These are phyloP conservation scores for Hordeum marinum DNA, from an alignment of 176 grass and related monocot genomes.

Conservation along the genomic window DNA sequence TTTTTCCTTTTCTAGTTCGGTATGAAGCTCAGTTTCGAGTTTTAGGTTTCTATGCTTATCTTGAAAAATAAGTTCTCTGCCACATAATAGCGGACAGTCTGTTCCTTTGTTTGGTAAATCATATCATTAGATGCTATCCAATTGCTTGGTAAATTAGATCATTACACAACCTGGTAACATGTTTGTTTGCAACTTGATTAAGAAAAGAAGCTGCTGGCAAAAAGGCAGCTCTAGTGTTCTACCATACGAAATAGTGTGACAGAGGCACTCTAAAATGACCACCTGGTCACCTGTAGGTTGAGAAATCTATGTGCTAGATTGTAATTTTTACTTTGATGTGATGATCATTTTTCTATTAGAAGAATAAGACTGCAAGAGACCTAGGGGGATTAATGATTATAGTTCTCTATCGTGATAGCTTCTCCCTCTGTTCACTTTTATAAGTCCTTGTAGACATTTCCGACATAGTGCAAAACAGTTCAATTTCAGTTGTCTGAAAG, in stretches of 20 bases:
- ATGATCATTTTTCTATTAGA: neutral
- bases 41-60: neutral
- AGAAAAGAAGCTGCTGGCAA: neutral
- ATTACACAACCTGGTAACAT: neutral
- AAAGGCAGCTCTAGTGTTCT: neutral
- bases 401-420: conserved; percentile 21
- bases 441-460: too few relatives aligned
- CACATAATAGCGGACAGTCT: neutral
- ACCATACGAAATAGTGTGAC: neutral
- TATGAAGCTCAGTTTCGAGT: neutral
- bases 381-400: conserved; percentile 12
- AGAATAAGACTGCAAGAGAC: neutral
- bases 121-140: neutral
- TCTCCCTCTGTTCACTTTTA: too few relatives aligned
- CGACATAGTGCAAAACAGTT: too few relatives aligned
- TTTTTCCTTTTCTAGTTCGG: neutral
- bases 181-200: neutral
- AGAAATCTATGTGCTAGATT: neutral
- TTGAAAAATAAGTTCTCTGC: neutral
- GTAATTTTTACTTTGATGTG: neutral
- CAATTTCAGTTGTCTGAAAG: too few relatives aligned
- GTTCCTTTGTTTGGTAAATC: neutral
- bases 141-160: neutral
- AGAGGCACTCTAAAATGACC: neutral
- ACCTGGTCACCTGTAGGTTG: neutral